Conservation (phyloP, 371 early-diverging fungal species). For the Vavraia culicis region DNA sequence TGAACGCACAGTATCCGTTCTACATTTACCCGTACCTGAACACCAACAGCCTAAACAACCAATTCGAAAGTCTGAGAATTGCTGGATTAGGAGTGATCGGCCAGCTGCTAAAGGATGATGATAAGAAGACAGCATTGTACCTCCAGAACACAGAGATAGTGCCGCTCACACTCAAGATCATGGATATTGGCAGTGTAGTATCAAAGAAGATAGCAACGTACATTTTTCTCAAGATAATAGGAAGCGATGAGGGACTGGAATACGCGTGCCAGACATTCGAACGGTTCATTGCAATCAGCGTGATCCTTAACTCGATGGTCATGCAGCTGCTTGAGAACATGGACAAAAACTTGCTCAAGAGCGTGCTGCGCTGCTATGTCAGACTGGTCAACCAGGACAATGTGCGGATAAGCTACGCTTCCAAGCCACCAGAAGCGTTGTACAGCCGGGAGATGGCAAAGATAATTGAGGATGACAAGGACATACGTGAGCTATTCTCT, state of each 20-base stretch:
- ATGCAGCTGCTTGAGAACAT: conserved; percentile 61
- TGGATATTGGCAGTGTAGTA: conserved; percentile 80
- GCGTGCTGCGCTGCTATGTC: conserved; percentile 72
- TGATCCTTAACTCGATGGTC: conserved; percentile 75
- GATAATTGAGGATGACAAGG: conserved; percentile 11
- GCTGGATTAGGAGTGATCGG: conserved; percentile 79
- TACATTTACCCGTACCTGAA: conserved; percentile 82
- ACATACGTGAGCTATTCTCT: too few relatives aligned
- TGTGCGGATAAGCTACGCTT: conserved; percentile 26
- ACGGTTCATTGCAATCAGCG: conserved; percentile 75
- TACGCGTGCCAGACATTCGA: conserved; percentile 87
- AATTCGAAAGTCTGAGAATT: conserved; percentile 71
- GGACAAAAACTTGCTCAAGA: conserved; percentile 64
- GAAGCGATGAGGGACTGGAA: conserved; percentile 72
- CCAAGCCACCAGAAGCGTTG: conserved; percentile 26
- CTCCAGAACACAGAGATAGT: conserved; percentile 84
- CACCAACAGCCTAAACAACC: conserved; percentile 65
- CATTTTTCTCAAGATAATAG: conserved; percentile 77
- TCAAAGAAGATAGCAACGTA: conserved; percentile 87
- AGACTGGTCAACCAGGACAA: conserved; percentile 48
- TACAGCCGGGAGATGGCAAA: conserved; percentile 23
- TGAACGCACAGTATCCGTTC: conserved; percentile 74
- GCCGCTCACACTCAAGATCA: conserved; percentile 79
- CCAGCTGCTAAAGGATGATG: conserved; percentile 71
- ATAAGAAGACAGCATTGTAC: conserved; percentile 70